Conservation (phyloP, 73 alveolate species). For the Stentor coeruleus region DNA sequence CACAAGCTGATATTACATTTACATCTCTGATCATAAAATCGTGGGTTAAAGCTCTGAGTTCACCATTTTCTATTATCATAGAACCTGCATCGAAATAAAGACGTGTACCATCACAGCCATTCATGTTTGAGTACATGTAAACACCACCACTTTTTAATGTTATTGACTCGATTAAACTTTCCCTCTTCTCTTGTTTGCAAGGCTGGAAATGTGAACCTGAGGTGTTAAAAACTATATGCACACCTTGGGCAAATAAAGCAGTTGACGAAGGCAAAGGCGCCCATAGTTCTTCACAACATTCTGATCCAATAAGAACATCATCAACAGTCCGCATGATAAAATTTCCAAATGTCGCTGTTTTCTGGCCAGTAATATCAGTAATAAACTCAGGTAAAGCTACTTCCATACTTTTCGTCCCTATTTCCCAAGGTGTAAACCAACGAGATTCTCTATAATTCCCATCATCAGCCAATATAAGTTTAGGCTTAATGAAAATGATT, state of each 20-base stretch:
- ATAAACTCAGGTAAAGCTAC: constrained; percentile 52
- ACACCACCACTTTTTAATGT: constrained; percentile 72
- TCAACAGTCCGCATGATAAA: constrained; percentile 58
- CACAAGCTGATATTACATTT: constrained; percentile 60
- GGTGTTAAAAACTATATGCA: constrained; percentile 34
- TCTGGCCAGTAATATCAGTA: constrained; percentile 38
- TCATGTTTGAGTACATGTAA: constrained; percentile 49
- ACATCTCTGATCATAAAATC: constrained; percentile 75
- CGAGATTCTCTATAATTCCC: constrained; percentile 89
- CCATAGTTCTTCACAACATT: constrained; percentile 82
- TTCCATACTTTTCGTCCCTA: constrained; percentile 47
- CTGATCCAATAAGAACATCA: constrained; percentile 53
- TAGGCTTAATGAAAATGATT: constrained; percentile 81
- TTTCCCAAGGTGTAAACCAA: constrained; percentile 87
- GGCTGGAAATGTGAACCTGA: constrained; percentile 52
- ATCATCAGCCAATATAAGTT: constrained; percentile 75
- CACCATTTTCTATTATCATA: constrained; percentile 79
- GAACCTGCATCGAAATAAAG: constrained; percentile 85
- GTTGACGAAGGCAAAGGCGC: constrained; percentile 59
- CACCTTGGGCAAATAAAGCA: constrained; percentile 57
- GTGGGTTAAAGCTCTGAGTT: constrained; percentile 55
- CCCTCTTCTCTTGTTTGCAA: constrained; percentile 60
- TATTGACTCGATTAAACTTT: constrained; percentile 53
- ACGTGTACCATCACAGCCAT: constrained; percentile 85
- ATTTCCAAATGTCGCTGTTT: constrained; percentile 49